These are phyloP conservation scores for Syzygium malaccense DNA, from an alignment of 441 rosid genomes.

Conservation along the genomic window DNA sequence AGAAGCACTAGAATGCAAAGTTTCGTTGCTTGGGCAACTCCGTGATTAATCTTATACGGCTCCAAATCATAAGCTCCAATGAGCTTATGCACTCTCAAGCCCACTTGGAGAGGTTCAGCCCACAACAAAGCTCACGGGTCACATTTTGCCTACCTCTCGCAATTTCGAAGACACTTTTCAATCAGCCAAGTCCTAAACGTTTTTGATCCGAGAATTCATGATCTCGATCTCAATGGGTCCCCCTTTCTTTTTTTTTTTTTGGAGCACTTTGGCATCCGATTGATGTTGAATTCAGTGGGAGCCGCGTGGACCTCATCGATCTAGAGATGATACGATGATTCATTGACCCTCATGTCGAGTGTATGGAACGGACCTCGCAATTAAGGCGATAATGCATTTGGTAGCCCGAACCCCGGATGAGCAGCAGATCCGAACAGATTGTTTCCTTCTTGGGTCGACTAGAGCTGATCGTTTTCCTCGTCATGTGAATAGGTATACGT, in stretches of 20 bases:
- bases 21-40: background rate
- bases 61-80: background rate
- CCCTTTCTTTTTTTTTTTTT: background rate
- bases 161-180: background rate
- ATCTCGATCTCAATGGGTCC: background rate
- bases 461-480: background rate
- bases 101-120: background rate
- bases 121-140: background rate
- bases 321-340: too few relatives aligned
- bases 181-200: background rate
- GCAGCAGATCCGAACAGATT: background rate
- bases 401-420: background rate
- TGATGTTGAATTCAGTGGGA: too few relatives aligned
- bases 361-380: too few relatives aligned
- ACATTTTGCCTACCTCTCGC: background rate
- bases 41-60: rapidly evolving
- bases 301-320: too few relatives aligned
- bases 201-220: background rate
- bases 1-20: background rate
- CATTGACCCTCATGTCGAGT: too few relatives aligned
- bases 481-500: background rate
- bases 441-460: background rate
- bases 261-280: too few relatives aligned
- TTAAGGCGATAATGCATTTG: too few relatives aligned
- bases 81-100: background rate